Conservation (phyloP, 2,329 filamentous ascomycete species). For the Penicillium polonicum region DNA sequence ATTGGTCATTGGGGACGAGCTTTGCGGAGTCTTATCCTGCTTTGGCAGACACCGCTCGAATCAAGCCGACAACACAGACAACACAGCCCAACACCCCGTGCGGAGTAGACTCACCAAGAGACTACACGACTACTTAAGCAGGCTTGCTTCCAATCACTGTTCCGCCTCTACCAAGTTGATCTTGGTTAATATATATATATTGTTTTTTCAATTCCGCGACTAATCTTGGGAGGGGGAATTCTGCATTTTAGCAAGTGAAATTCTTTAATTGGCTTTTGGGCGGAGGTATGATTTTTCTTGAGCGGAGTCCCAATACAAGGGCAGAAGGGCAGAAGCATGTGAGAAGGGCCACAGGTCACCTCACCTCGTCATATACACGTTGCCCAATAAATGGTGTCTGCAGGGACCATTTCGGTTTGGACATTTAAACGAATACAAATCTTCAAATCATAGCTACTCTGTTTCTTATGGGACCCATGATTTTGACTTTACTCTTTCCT, state of each 20-base stretch:
- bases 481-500: conserved; percentile 21
- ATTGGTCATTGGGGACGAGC: conserved; percentile 74
- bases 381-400: neutral
- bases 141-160: neutral
- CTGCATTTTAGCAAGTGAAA: neutral
- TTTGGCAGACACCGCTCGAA: conserved; percentile 46
- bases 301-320: neutral
- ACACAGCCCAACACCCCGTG: neutral
- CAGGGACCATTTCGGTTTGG: neutral
- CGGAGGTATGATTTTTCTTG: neutral
- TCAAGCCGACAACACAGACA: conserved; percentile 27
- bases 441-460: neutral
- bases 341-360: neutral
- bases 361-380: neutral
- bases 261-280: neutral
- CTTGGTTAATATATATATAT: neutral
- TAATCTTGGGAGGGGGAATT: neutral
- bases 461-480: neutral
- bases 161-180: neutral
- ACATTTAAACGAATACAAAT: neutral
- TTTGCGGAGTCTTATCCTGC: conserved; percentile 67
- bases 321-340: neutral
- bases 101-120: too few relatives aligned
- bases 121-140: neutral
- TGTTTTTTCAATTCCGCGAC: neutral